Base-by-base conservation (phyloP, 1,139 yeast species). In the Eremothecium gossypii region DNA sequence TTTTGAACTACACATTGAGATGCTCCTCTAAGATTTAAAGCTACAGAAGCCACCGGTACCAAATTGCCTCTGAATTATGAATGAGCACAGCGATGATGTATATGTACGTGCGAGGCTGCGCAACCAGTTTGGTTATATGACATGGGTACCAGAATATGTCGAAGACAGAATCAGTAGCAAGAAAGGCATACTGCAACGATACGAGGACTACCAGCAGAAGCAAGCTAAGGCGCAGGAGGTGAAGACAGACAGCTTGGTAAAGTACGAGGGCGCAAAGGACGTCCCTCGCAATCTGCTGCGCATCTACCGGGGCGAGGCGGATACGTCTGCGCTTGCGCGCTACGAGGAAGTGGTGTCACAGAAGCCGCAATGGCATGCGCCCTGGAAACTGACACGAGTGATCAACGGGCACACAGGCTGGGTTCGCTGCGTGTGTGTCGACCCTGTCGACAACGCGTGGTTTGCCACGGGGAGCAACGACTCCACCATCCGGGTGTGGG, bases 341-440 rank as follows among this genome's bases (percentile, higher is more conserved):
- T 51, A 59, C 28, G 44, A 37, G 23, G 50, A 41, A 42, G 45
- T 48, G 47, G 37, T 49, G 31, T 45, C 45, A 35, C 65, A 48
- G 34, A 58, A 53, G 44, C 77, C 78, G 0, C 63, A 62, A 40
- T 72, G 76, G 73, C 69, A 75, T 55, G 73, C 76, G 0, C 74
- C 77, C 1, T 87, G 95, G 94, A 74, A 76, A 50, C 70, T 86
- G 3, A 70, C 70, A 58, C 69, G 85, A 43, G 87, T 91, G 2
- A 71, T 91, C 2, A 79, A 85, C 1, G 98, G 97, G 2, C 98
- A 93, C 58, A 72, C 75, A 36, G 98, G 98, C 0, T 89, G 97
- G 94, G 89, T 93, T 1, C 70, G 95, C 37, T 71, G 86, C 23
- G 69, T 87, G 2, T 72, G 81, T 7, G 74, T 85, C 7, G 98